Evolutionary conservation across 1,284 basidiomycete genomes (phyloP).

Genomic region (Ceratobasidium sp.): DNA sequence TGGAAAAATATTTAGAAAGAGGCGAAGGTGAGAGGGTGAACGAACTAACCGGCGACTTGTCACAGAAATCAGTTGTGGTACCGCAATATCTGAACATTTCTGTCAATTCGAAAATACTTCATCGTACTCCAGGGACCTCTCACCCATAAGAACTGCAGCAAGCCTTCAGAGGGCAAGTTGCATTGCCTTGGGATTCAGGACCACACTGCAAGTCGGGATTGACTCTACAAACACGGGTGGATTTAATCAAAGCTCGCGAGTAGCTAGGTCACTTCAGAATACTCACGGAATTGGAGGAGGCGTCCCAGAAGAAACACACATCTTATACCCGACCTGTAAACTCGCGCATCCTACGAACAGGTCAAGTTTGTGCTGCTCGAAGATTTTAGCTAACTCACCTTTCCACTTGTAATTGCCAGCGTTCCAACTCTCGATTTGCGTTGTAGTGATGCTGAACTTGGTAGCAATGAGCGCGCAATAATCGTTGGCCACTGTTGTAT

Average conservation of each 20-base stretch:
- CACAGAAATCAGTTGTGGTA: slow-evolving; percentile 28
- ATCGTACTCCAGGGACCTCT: not conserved
- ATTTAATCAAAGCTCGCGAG: not conserved
- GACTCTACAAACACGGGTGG: not conserved
- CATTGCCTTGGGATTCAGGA: slow-evolving; percentile 12
- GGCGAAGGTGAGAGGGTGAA: not conserved
- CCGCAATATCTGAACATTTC: slow-evolving; percentile 4
- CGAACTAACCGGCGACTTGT: slow-evolving; percentile 1
- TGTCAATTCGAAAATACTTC: not conserved
- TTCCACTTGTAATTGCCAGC: slow-evolving; percentile 39
- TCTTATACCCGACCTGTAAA: slow-evolving; percentile 22
- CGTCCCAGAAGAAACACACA: slow-evolving; percentile 32
- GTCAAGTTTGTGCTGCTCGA: too few species aligned
- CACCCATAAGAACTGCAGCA: slow-evolving; percentile 31
- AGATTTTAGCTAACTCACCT: not conserved
- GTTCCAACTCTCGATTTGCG: slow-evolving; percentile 27
- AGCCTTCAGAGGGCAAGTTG: slow-evolving; percentile 27
- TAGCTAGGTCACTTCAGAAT: not conserved
- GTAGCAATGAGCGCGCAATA: slow-evolving; percentile 27
- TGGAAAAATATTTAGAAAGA: not conserved
- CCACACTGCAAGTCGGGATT: slow-evolving; percentile 31
- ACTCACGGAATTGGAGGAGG: slow-evolving; percentile 35
- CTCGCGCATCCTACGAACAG: slow-evolving; percentile 22
- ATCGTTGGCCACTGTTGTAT: slow-evolving; percentile 21
- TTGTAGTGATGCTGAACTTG: slow-evolving; percentile 25